Evolutionary conservation across 441 rosid species (phyloP).

Genomic region (Isatis lusitanica): DNA sequence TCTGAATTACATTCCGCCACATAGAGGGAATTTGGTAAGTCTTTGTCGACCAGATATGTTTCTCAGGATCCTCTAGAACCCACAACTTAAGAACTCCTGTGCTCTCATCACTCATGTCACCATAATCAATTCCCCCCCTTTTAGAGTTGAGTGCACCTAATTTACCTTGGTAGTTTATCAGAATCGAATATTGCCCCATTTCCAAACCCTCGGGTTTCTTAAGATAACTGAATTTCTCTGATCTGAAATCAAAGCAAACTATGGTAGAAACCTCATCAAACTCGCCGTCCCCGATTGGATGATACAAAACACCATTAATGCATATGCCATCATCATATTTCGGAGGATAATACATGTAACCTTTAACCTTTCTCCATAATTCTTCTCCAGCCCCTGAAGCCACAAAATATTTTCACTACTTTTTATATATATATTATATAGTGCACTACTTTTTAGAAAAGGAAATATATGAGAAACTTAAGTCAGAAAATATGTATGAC

Average conservation of each 20-base stretch:
- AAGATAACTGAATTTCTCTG: neutral
- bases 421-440: too few relatives aligned
- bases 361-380: neutral
- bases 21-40: neutral
- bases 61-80: neutral
- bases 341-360: neutral
- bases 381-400: neutral
- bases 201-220: neutral
- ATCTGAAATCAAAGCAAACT: neutral
- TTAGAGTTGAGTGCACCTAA: neutral
- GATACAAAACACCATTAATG: conserved; percentile 4
- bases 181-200: neutral
- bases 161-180: neutral
- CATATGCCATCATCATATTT: neutral
- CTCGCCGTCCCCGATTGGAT: neutral
- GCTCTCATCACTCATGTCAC: neutral
- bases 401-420: too few relatives aligned
- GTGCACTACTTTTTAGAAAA: too few relatives aligned
- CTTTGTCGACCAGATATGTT: conserved; percentile 1
- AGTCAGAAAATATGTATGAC: too few relatives aligned
- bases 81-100: neutral
- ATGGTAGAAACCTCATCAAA: neutral
- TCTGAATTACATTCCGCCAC: neutral
- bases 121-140: conserved; percentile 1
- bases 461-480: too few relatives aligned